phyloP scores from a whole-genome alignment of 2,329 filamentous ascomycete genomes.

The Chaetomium olivaceum region DNA sequence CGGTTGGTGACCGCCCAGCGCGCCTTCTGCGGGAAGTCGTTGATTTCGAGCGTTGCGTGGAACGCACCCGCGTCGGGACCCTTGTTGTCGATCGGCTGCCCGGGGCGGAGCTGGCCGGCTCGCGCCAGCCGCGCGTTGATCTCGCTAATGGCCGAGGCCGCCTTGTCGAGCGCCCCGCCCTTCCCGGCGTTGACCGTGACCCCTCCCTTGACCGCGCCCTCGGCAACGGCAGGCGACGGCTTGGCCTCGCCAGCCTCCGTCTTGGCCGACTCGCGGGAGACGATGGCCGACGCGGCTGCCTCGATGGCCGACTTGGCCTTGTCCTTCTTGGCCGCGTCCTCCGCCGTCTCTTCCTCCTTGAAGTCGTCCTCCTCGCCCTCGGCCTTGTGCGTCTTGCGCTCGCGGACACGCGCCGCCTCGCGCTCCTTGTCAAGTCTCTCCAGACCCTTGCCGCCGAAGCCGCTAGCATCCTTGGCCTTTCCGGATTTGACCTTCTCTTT shows the following conservation, averaged over 20 bases:
- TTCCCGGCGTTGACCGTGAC: slow-evolving; percentile 58
- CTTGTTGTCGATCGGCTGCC: slow-evolving; percentile 97
- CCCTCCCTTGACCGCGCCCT: slow-evolving; percentile 38
- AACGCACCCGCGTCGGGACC: slow-evolving; percentile 95
- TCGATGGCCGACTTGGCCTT: slow-evolving; percentile 66
- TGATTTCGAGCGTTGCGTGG: slow-evolving; percentile 97
- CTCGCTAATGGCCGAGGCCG: slow-evolving; percentile 83
- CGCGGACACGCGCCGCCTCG: slow-evolving; percentile 79
- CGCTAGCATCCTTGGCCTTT: slow-evolving; percentile 84
- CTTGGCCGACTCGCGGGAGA: slow-evolving; percentile 54
- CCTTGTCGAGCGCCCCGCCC: slow-evolving; percentile 72
- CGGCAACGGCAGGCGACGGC: slow-evolving; percentile 30
- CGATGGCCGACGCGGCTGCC: slow-evolving; percentile 59
- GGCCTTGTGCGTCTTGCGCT: slow-evolving; percentile 86
- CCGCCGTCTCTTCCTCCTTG: slow-evolving; percentile 67
- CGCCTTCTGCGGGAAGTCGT: slow-evolving; percentile 98
- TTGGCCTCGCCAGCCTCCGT: slow-evolving; percentile 46
- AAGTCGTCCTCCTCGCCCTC: slow-evolving; percentile 82
- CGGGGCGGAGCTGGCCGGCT: slow-evolving; percentile 83
- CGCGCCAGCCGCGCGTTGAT: slow-evolving; percentile 90
- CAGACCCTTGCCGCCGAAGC: slow-evolving; percentile 92
- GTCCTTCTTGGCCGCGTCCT: slow-evolving; percentile 66
- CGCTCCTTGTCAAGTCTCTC: slow-evolving; percentile 90
- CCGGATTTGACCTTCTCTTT: slow-evolving; percentile 89
- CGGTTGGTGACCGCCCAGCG: slow-evolving; percentile 98